Percentiles rank a stretch among this genome's conserved stretches.
Conservation (phyloP, 2,329 filamentous ascomycete species). For the Penicillium glabrum region DNA sequence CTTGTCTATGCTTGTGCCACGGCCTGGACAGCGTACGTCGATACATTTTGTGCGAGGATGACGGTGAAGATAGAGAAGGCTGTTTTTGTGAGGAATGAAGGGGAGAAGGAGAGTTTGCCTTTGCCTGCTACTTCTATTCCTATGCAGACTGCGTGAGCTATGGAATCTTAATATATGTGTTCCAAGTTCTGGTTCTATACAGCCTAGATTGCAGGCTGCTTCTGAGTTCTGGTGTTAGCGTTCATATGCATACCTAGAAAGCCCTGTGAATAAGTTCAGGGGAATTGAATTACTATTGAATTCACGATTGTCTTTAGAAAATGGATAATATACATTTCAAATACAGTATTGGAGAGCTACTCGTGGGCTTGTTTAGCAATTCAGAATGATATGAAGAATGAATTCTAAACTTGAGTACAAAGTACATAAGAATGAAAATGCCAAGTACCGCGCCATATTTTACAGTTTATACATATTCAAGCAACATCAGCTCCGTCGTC, state of each 20-base stretch:
- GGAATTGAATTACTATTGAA: neutral
- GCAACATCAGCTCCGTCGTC: constrained; percentile 11
- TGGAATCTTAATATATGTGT: neutral
- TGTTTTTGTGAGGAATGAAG: constrained; percentile 46
- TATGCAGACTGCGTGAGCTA: constrained; percentile 21
- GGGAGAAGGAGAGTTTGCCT: constrained; percentile 35
- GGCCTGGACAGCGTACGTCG: constrained; percentile 54
- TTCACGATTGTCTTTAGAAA: no score
- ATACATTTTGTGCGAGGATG: constrained; percentile 48
- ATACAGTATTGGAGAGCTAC: neutral
- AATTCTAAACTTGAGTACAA: neutral
- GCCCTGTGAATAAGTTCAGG: neutral
- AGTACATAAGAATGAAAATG: constrained; percentile 22
- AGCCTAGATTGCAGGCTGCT: neutral
- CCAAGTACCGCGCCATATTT: constrained; percentile 22
- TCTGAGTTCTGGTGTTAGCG: neutral
- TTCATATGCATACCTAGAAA: neutral
- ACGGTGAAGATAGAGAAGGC: constrained; percentile 49
- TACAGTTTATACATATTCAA: constrained; percentile 24
- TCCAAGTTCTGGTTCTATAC: no score
- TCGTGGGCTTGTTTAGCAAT: neutral
- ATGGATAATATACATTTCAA: neutral
- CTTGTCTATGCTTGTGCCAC: constrained; percentile 49
- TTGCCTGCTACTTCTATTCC: constrained; percentile 19
- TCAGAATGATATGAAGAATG: neutral